Base-by-base conservation (phyloP, 2,329 filamentous ascomycete species). In the Neofusicoccum parvum region DNA sequence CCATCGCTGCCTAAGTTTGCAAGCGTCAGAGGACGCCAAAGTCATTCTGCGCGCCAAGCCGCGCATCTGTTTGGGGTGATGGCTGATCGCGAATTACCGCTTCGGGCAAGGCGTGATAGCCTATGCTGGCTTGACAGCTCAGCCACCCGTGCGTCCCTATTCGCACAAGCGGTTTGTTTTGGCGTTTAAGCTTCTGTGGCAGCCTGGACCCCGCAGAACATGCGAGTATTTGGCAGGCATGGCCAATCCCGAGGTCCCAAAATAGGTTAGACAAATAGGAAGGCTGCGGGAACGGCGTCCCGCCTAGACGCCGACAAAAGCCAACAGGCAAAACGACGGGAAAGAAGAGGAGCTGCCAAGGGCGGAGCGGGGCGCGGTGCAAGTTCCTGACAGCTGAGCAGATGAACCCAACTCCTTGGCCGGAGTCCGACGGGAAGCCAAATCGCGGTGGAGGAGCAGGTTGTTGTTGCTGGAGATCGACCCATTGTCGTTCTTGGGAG, bases 251-350 rank as follows among this genome's bases (percentile, higher is more conserved):
- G 27, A 51, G 49, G 4, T n/a, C 27, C 49, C 27, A 36, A 51
- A 51, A 36, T 34, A 36, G 20, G 27, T 51, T 34, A 51, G 49
- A 51, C 49, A 51, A 51, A 51, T 51, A 51, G 49, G 49, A 51
- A 51, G 49, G 49, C 49, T 15, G 49, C 49, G 49, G 27, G 27
- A 34, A 17, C 9, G 27, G 3, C 49, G 27, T 51, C 49, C 49
- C 49, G 49, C 23, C 49, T 15, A 9, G 14, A 11, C 46, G 20
- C 27, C 14, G 15, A 51, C 23, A 5, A 51, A 34, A 12, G 23
- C 5, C 14, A 34, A 34, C 14, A 10, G 12, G 17, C 23, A 14
- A 17, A 51, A 51, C 12, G 17, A 51, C 5, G 49, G 15, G n/a
- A 49, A 51, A 51, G 27, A 34, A 51, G 49, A 14, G 6, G 32